phyloP scores from a whole-genome alignment of 2,329 filamentous ascomycete genomes.

The Penicillium sp. region DNA sequence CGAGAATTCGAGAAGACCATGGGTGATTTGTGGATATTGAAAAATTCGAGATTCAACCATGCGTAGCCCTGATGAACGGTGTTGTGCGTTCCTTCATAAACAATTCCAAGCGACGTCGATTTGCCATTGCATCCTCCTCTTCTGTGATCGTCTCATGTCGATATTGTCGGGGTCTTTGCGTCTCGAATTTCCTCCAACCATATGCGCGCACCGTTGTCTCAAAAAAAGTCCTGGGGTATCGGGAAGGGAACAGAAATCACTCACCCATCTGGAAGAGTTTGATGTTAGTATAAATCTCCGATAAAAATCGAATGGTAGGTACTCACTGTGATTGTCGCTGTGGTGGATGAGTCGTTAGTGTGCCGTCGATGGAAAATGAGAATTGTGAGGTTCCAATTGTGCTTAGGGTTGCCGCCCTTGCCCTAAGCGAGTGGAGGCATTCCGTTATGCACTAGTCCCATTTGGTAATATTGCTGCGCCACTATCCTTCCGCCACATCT shows the following conservation, averaged over 20 bases:
- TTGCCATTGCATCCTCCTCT: slow-evolving; percentile 5
- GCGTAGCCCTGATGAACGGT: slow-evolving; percentile 8
- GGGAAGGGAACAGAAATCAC: slow-evolving; percentile 39
- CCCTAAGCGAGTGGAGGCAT: slow-evolving; percentile 41
- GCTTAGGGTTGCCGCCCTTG: slow-evolving; percentile 47
- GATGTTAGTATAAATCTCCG: slow-evolving; percentile 29
- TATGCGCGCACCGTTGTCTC: slow-evolving; percentile 35
- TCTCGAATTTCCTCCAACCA: slow-evolving; percentile 25
- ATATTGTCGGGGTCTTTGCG: slow-evolving; percentile 13
- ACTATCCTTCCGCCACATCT: background rate
- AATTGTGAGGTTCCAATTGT: slow-evolving; percentile 44
- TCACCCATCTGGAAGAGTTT: slow-evolving; percentile 60
- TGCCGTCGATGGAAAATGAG: slow-evolving; percentile 39
- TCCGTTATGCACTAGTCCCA: slow-evolving; percentile 29
- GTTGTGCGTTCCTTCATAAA: slow-evolving; percentile 7
- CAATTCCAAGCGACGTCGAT: background rate
- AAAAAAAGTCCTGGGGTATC: slow-evolving; percentile 26
- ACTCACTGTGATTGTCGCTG: slow-evolving; percentile 56
- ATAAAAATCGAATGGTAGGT: slow-evolving; percentile 18
- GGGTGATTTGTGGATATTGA: slow-evolving; percentile 17
- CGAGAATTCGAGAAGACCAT: slow-evolving; percentile 8
- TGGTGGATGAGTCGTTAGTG: slow-evolving; percentile 46
- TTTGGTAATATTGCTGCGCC: slow-evolving; percentile 12
- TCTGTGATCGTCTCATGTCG: slow-evolving; percentile 1
- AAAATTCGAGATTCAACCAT: slow-evolving; percentile 16